These are phyloP conservation scores for Trichosporon asahii DNA, from an alignment of 1,284 basidiomycete species.

Conservation along the genomic window DNA sequence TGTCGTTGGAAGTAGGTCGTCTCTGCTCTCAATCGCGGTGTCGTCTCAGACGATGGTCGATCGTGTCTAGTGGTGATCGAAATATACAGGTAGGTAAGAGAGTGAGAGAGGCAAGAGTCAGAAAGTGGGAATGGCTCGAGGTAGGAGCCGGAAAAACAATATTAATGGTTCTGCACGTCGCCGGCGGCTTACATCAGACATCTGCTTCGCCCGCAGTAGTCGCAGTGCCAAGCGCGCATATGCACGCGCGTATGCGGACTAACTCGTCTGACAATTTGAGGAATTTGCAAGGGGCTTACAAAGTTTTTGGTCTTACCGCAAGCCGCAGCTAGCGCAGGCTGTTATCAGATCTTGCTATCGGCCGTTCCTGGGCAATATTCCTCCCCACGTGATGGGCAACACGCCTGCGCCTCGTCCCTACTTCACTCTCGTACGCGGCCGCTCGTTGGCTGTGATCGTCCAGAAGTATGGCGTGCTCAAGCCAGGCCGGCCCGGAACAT, in stretches of 20 bases:
- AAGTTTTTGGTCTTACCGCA: not conserved
- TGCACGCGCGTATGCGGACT: conserved; percentile 6
- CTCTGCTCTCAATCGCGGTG: not conserved
- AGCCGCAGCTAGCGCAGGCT: not conserved
- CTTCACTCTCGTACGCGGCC: not conserved
- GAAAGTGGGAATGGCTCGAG: not conserved
- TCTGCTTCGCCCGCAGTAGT: too few relatives aligned
- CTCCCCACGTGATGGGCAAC: not conserved
- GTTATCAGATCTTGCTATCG: conserved; percentile 3
- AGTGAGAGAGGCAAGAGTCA: not conserved
- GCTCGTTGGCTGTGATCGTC: not conserved
- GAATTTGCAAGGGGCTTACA: not conserved
- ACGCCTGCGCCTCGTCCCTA: not conserved
- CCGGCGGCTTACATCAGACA: not conserved
- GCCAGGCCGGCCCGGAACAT: not conserved
- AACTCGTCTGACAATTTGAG: too few relatives aligned
- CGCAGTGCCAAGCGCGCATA: too few relatives aligned
- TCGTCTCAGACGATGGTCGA: not conserved
- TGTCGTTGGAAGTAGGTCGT: not conserved
- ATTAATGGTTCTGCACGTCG: not conserved
- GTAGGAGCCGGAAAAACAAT: not conserved
- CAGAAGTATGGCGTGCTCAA: not conserved
- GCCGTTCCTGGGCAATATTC: not conserved
- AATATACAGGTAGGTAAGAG: not conserved
- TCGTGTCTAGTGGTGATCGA: not conserved